Evolutionary conservation across 495 filamentous ascomycete species (phyloP).

Genomic region (Aspergillus asperescens): DNA sequence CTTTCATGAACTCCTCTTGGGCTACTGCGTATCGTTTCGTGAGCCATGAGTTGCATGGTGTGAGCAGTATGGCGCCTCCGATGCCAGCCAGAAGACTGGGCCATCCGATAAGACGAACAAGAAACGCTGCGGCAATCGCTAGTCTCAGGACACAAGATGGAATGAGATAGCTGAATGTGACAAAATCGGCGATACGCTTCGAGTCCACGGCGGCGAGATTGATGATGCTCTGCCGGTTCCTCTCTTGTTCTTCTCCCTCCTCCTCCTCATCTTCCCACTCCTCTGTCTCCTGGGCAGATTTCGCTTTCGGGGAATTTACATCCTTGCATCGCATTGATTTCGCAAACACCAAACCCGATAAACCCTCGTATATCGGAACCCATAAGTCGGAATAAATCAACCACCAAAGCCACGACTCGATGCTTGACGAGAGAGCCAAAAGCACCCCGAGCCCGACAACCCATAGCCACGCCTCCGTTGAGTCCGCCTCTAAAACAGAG

Average conservation of each 20-base stretch:
- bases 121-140: slow-evolving; percentile 58
- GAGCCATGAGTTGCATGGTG: slow-evolving; percentile 64
- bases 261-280: slow-evolving; percentile 26
- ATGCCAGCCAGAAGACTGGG: slow-evolving; percentile 63
- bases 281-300: slow-evolving; percentile 4
- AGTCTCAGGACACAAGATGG: slow-evolving; percentile 52
- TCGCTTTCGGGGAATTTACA: slow-evolving; percentile 50
- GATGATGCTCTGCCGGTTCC: slow-evolving; percentile 68
- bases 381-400: slow-evolving; percentile 56
- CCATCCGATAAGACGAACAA: slow-evolving; percentile 70
- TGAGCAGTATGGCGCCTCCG: slow-evolving; percentile 53
- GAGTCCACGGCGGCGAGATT: slow-evolving; percentile 78
- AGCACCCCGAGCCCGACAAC: slow-evolving; percentile 55
- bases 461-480: slow-evolving; percentile 57
- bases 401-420: slow-evolving; percentile 63
- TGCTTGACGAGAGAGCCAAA: slow-evolving; percentile 50
- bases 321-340: slow-evolving; percentile 80
- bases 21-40: slow-evolving; percentile 61
- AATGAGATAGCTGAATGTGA: slow-evolving; percentile 60
- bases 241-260: slow-evolving; percentile 53
- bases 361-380: slow-evolving; percentile 61
- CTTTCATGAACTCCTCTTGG: slow-evolving; percentile 72
- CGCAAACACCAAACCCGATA: slow-evolving; percentile 68
- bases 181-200: slow-evolving; percentile 67
- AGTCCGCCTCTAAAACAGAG: slow-evolving; percentile 24